phyloP scores from a whole-genome alignment of 2,329 filamentous ascomycete genomes.

The Sclerotinia trifoliorum region DNA sequence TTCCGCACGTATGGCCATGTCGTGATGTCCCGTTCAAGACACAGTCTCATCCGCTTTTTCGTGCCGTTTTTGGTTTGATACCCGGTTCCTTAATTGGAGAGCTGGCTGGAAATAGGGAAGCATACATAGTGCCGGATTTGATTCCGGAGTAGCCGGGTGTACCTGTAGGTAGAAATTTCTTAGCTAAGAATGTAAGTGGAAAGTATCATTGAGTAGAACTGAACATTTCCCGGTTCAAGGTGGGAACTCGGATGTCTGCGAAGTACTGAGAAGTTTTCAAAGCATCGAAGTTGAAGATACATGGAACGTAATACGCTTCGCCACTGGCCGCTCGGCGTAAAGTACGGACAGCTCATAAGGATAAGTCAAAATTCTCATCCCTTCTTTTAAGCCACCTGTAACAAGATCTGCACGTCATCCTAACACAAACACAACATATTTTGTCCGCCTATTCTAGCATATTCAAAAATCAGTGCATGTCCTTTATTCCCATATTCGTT shows the following conservation, averaged over 20 bases:
- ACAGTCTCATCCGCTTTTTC: neutral
- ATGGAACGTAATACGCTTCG: neutral
- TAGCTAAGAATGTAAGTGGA: too few species aligned
- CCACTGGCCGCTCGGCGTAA: neutral
- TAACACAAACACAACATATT: constrained; percentile 11
- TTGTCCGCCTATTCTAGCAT: neutral
- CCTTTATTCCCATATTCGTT: constrained; percentile 22
- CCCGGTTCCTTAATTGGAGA: neutral
- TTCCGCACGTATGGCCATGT: constrained; percentile 9
- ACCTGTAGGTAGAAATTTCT: too few species aligned
- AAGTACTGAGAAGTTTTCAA: neutral
- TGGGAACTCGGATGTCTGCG: neutral
- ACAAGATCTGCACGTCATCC: constrained; percentile 19
- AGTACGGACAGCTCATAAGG: neutral
- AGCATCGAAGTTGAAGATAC: neutral
- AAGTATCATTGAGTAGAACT: neutral
- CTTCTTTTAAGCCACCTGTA: constrained; percentile 1
- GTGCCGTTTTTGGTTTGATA: constrained; percentile 7
- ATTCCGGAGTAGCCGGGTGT: neutral
- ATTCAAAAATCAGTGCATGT: neutral
- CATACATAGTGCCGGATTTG: neutral
- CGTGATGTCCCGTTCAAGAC: constrained; percentile 5
- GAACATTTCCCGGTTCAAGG: neutral
- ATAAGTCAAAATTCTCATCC: neutral
- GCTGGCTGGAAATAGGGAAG: neutral